Evolutionary conservation across 2,329 filamentous ascomycete species (phyloP), one percentile per base, ranked within the genome.

Genomic region (Zymoseptoria brevis): DNA sequence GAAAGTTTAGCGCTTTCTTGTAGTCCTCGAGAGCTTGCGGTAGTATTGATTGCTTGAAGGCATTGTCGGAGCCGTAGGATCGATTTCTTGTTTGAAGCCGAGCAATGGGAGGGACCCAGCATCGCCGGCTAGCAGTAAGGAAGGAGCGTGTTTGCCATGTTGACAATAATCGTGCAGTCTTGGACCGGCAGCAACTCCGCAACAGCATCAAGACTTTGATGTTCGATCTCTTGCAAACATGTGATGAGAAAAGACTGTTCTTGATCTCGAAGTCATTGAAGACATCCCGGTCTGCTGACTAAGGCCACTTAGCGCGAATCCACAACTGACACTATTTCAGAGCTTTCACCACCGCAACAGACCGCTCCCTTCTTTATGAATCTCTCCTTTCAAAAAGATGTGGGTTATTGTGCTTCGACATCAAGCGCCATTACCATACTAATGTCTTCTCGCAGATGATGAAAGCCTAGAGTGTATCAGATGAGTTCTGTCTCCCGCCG

Each of bases 301-400:
- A 21, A 51, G n/a, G 7, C n/a, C 19, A 21, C 50, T 11, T n/a
- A n/a, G 19, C 22, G 30, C 19, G 8, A 8, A 21, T 24, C 30
- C 19, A 2, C 50, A 29, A 16, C 13, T 26, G 30, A 48, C 50
- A 13, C 48, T 41, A 26, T 56, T 19, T 57, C 50, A 55, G 50
- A 51, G 55, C 56, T 54, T 60, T 60, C 51, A 49, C 53, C 53
- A 55, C 21, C 35, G 55, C 50, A 54, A 45, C 56, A 22, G 51
- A 51, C 62, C 66, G 67, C 74, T 66, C 74, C 69, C 75, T 76
- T 77, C 80, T 76, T 81, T 81, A 87, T 86, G 83, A 93, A 9
- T 90, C 96, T 96, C 92, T 91, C 90, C 6, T 89, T 92, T 96
- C 95, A 96, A 95, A 88, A 86, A 87, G 84, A 90, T 81, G 92